These are phyloP conservation scores for Hirsutella minnesotensis DNA, from an alignment of 2,329 filamentous ascomycete genomes.

Conservation along the genomic window DNA sequence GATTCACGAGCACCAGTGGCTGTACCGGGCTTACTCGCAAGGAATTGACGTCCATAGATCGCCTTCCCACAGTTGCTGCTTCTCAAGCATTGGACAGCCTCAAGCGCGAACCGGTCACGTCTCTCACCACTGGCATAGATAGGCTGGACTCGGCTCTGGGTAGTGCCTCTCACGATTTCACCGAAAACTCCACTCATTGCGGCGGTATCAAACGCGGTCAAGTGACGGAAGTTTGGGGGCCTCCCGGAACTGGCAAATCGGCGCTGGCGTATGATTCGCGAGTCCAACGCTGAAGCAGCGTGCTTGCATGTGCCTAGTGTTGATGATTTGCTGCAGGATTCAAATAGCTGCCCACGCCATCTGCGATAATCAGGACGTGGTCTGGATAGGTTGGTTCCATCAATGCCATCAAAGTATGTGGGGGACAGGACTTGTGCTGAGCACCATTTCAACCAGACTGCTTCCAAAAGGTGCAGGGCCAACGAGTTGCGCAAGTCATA, in stretches of 20 bases:
- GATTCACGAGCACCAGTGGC: too few species aligned
- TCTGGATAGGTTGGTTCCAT: conserved; percentile 68
- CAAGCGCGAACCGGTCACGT: conserved; percentile 34
- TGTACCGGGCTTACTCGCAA: too few species aligned
- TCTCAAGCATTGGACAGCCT: conserved; percentile 57
- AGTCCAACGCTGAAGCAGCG: background rate
- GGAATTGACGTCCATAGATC: conserved; percentile 42
- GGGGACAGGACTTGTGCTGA: background rate
- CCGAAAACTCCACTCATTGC: conserved; percentile 6
- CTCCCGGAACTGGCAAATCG: conserved; percentile 78
- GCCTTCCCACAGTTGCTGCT: conserved; percentile 65
- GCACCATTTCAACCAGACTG: conserved; percentile 25
- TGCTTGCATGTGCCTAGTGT: background rate
- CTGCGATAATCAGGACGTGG: conserved; percentile 46
- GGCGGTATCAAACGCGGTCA: conserved; percentile 64
- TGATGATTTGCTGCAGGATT: conserved; percentile 38
- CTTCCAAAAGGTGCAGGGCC: conserved; percentile 26
- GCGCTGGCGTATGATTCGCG: conserved; percentile 51
- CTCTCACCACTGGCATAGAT: conserved; percentile 43
- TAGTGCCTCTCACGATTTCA: conserved; percentile 5
- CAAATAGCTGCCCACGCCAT: conserved; percentile 57
- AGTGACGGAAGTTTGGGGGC: conserved; percentile 79
- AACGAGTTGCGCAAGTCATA: conserved; percentile 16
- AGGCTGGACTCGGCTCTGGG: conserved; percentile 37
- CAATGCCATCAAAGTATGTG: conserved; percentile 3